Conservation (phyloP, 225 moss, liverwort and hornwort species). For the Marchantia paleacea region DNA sequence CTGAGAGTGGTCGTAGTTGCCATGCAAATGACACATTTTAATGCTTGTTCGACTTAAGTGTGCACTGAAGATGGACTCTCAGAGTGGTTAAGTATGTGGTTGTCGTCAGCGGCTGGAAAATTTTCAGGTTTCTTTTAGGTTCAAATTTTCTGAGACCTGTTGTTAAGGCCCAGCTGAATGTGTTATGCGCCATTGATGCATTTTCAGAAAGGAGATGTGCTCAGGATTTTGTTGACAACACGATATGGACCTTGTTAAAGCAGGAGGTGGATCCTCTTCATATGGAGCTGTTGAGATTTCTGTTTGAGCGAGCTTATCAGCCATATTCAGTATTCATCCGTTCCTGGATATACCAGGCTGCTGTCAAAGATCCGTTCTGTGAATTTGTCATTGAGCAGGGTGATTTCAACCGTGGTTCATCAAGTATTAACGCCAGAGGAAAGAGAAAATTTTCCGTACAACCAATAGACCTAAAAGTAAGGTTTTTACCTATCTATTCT, state of each 20-base stretch:
- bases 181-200: neutral
- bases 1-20: neutral
- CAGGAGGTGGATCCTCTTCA: slow-evolving; percentile 87
- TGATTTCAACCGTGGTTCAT: slow-evolving; percentile 29
- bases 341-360: slow-evolving; percentile 90
- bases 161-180: neutral
- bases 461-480: slow-evolving; percentile 42
- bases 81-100: too few species aligned
- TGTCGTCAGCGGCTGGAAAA: too few species aligned
- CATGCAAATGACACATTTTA: neutral
- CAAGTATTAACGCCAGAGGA: slow-evolving; percentile 15
- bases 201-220: neutral
- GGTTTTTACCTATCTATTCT: slow-evolving; percentile 22
- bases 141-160: neutral
- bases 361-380: slow-evolving; percentile 76
- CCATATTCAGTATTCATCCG: slow-evolving; percentile 82
- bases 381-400: slow-evolving; percentile 82
- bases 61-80: too few species aligned
- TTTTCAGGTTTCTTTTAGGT: neutral
- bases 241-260: neutral
- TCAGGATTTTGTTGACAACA: neutral
- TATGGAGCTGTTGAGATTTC: slow-evolving; percentile 71
- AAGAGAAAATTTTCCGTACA: slow-evolving; percentile 15
- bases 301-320: slow-evolving; percentile 87
- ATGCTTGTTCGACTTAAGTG: neutral